Evolutionary conservation across 73 alveolate species (phyloP).

Genomic region (Urostyla sp.): DNA sequence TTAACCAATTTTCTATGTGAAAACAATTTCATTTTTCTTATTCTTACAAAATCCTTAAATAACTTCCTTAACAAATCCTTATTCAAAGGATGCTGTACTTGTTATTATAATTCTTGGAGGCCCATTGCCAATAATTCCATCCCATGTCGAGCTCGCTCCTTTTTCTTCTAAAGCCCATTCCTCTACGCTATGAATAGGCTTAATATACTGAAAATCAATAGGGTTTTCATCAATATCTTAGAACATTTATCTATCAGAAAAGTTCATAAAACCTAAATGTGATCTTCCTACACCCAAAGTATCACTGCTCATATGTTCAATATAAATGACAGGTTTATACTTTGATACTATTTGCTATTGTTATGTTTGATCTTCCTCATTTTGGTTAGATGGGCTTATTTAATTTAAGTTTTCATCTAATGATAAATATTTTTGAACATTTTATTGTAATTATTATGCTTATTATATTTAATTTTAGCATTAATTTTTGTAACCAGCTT

Average conservation of each 20-base stretch:
- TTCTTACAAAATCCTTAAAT: neutral
- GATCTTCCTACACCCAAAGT: slow-evolving; percentile 53
- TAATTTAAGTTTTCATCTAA: too few species aligned
- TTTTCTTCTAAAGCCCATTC: neutral
- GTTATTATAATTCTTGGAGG: slow-evolving; percentile 33
- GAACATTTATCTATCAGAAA: slow-evolving; percentile 42
- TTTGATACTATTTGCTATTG: neutral
- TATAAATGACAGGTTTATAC: slow-evolving; percentile 15
- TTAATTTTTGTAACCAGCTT: slow-evolving; percentile 12
- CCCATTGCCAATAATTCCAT: neutral
- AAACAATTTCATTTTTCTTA: slow-evolving; percentile 35
- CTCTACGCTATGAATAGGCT: slow-evolving; percentile 1
- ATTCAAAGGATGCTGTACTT: slow-evolving; percentile 24
- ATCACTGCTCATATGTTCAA: slow-evolving; percentile 54
- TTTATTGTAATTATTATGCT: neutral
- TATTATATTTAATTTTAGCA: too few species aligned
- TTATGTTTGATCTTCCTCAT: too few species aligned
- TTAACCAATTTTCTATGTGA: neutral
- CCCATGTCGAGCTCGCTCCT: too few species aligned
- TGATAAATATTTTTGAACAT: too few species aligned
- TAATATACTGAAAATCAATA: slow-evolving; percentile 2
- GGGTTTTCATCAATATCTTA: slow-evolving; percentile 54
- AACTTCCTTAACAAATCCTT: slow-evolving; percentile 13
- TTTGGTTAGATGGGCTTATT: too few species aligned
- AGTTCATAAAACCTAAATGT: slow-evolving; percentile 53